Conservation (phyloP, 306 rosid genomes). For the Inga oerstediana region DNA sequence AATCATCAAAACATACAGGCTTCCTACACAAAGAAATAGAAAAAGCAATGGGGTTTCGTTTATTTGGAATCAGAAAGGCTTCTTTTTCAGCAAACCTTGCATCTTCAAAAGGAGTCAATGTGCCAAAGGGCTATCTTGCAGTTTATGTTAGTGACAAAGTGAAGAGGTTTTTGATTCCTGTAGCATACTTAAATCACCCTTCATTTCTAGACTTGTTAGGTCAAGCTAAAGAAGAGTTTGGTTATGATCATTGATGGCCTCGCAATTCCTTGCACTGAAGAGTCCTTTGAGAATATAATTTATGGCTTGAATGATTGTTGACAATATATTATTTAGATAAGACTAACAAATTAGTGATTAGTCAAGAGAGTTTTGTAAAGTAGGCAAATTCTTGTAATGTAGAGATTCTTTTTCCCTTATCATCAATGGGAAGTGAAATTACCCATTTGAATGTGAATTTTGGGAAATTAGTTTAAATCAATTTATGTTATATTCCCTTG, state of each 20-base stretch:
- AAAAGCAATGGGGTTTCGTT: background rate
- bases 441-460: background rate
- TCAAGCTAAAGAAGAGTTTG: conserved; percentile 43
- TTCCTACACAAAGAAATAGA: background rate
- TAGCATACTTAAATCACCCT: conserved; percentile 35
- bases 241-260: conserved; percentile 22
- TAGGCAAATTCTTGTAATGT: background rate
- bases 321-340: background rate
- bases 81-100: background rate
- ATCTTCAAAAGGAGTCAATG: background rate
- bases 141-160: conserved; percentile 51
- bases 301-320: conserved; percentile 18
- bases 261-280: background rate
- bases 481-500: background rate
- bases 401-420: background rate
- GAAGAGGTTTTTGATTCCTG: conserved; percentile 44
- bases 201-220: conserved; percentile 38
- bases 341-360: conserved; percentile 3
- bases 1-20: conserved; percentile 13
- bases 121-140: conserved; percentile 49
- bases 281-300: conserved; percentile 11
- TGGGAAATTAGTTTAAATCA: background rate
- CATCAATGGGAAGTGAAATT: background rate
- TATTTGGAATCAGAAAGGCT: background rate
- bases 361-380: conserved; percentile 13